These are phyloP conservation scores for Geranium brycei DNA, from an alignment of 345 rosid species.

Conservation along the genomic window DNA sequence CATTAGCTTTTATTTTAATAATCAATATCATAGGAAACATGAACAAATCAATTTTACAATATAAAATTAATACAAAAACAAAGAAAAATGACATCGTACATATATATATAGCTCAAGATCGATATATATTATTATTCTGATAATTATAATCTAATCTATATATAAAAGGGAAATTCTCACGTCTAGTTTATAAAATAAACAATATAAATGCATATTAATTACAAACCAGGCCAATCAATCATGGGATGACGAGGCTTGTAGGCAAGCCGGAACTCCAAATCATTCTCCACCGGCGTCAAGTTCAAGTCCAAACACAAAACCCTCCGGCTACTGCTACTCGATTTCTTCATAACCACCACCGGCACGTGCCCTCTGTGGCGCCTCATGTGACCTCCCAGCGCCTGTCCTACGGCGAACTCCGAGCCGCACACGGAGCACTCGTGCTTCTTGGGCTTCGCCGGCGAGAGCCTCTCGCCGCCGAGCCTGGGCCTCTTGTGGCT, in stretches of 20 bases:
- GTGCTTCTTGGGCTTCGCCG: constrained; percentile 46
- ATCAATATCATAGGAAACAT: no score
- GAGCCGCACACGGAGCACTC: constrained; percentile 84
- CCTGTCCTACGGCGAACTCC: constrained; percentile 68
- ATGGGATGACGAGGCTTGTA: constrained; percentile 13
- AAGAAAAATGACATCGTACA: no score
- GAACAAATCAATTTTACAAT: no score
- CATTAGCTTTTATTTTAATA: no score
- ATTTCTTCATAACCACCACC: constrained; percentile 23
- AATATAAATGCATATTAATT: no score
- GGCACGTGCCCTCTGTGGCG: constrained; percentile 28
- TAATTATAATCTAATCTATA: no score
- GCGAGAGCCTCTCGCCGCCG: not conserved
- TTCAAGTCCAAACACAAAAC: constrained; percentile 51
- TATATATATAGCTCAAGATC: no score
- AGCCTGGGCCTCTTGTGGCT: constrained; percentile 57
- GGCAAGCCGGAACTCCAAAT: constrained; percentile 31
- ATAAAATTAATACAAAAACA: no score
- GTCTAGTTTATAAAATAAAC: no score
- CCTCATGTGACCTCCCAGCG: constrained; percentile 66
- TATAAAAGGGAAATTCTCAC: no score
- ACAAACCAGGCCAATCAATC: constrained; percentile 12
- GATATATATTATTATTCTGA: no score
- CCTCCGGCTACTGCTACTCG: constrained; percentile 30
- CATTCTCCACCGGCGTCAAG: constrained; percentile 58